Evolutionary conservation across 108 stramenopile species (phyloP), one percentile per base, ranked within the genome.

Genomic region (Cyclotella sp.): DNA sequence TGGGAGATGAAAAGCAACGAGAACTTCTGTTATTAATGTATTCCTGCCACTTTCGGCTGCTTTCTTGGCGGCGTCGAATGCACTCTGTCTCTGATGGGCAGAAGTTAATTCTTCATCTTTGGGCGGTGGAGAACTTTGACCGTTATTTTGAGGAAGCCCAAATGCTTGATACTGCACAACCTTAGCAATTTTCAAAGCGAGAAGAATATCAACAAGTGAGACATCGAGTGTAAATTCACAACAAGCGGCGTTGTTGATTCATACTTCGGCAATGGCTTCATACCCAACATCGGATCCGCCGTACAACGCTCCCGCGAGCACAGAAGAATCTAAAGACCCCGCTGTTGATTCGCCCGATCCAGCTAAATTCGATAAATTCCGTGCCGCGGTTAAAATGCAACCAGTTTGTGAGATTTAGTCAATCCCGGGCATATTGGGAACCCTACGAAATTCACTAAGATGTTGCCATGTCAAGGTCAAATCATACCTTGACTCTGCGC

Each of bases 161-260:
- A 73, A 72, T 9, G 78, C 78, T 49, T 72, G 78, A 73, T 79
- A 79, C 3, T 46, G 65, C 12, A 79, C 78, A 59, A 73, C 24
- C 65, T 79, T 28, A 22, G 46, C 11, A 29, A 45, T 41, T 22
- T 18, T 0, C 44, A n/a, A 13, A 30, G 28, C 45, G 30, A 39
- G 13, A 12, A 29, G 27, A 27, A 28, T 57, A 58, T 27, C 58
- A 57, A 26, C 18, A 0, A 66, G 24, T 4, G 21, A 43, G 21
- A 47, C 26, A 18, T 40, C 8, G 13, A 63, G 2, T 41, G 30
- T 24, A 1, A 41, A 2, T 39, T 11, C 0, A 34, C 3, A 41
- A 41, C 0, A 15, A 66, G 1, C 1, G 26, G 45, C 1, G 24
- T 1, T 19, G 3, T 15, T 26, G 1, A 47, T 45, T 4, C 52